These are phyloP conservation scores for Lyophyllum semitale DNA, from an alignment of 768 basidiomycete species.

Conservation along the genomic window DNA sequence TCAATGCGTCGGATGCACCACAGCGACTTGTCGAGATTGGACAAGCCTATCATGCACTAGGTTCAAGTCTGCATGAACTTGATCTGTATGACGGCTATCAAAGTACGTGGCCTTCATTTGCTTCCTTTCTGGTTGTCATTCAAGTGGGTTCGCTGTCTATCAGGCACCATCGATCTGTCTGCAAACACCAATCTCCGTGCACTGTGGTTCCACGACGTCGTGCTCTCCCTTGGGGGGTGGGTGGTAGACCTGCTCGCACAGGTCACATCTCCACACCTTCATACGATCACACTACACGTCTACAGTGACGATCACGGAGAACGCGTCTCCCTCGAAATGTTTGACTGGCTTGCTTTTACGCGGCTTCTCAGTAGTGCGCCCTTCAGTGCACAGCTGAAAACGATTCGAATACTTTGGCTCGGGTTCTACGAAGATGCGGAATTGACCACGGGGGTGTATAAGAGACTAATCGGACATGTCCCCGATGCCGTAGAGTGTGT, in stretches of 20 bases:
- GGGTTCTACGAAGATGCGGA: conserved; percentile 2
- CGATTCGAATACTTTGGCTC: conserved; percentile 2
- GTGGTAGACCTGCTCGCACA: neutral
- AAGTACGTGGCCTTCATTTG: neutral
- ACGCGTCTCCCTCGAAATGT: neutral
- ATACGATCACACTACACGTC: conserved; percentile 10
- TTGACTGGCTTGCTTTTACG: conserved; percentile 10
- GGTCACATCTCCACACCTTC: conserved; percentile 6
- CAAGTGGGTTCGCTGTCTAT: neutral
- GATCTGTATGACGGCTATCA: conserved; percentile 2
- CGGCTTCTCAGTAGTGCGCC: conserved; percentile 4
- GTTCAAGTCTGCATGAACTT: conserved; percentile 10
- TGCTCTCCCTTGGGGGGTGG: conserved; percentile 2
- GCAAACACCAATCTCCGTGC: conserved; percentile 6
- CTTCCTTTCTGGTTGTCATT: neutral
- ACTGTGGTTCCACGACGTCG: conserved; percentile 13
- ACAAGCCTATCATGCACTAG: conserved; percentile 1
- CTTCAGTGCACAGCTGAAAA: neutral
- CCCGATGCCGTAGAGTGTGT: neutral
- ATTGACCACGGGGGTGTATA: neutral
- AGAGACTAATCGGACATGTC: neutral
- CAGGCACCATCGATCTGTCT: conserved; percentile 6
- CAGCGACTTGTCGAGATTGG: neutral
- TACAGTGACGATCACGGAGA: conserved; percentile 1
- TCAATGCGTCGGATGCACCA: neutral